Conservation (phyloP, 345 rosid genomes). For the Pelargonium nanum region DNA sequence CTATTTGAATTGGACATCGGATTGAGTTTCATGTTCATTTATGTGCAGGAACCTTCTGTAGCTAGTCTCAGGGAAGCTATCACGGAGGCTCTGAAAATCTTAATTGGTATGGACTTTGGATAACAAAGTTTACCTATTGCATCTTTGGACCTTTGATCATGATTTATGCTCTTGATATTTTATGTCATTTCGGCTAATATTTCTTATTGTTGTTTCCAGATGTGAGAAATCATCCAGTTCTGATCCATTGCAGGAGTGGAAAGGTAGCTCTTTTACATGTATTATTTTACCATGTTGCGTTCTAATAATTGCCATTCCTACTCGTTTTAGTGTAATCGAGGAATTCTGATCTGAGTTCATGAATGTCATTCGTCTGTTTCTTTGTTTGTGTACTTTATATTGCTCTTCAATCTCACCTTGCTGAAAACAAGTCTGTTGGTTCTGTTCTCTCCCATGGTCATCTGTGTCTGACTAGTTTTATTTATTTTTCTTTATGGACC, state of each 20-base stretch:
- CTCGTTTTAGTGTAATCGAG: neutral
- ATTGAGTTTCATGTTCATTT: neutral
- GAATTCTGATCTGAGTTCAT: neutral
- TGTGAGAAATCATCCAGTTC: conserved; percentile 73
- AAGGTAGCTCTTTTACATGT: conserved; percentile 37
- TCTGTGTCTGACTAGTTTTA: too few species aligned
- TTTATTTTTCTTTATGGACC: too few species aligned
- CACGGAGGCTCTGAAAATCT: conserved; percentile 56
- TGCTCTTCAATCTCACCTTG: neutral
- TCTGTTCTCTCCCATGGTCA: too few species aligned
- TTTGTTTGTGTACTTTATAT: too few species aligned
- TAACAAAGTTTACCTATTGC: neutral
- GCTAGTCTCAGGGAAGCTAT: conserved; percentile 58
- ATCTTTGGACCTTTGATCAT: neutral
- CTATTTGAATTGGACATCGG: neutral
- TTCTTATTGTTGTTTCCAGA: conserved; percentile 26
- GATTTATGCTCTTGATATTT: neutral
- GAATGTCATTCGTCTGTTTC: neutral
- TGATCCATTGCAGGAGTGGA: conserved; percentile 85
- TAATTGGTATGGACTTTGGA: conserved; percentile 40
- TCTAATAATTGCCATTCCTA: neutral
- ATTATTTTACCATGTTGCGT: neutral
- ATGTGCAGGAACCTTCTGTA: conserved; percentile 63
- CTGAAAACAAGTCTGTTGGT: neutral
- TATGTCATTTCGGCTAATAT: neutral